phyloP scores from a whole-genome alignment of 306 rosid species.

The Lagenaria siceraria region DNA sequence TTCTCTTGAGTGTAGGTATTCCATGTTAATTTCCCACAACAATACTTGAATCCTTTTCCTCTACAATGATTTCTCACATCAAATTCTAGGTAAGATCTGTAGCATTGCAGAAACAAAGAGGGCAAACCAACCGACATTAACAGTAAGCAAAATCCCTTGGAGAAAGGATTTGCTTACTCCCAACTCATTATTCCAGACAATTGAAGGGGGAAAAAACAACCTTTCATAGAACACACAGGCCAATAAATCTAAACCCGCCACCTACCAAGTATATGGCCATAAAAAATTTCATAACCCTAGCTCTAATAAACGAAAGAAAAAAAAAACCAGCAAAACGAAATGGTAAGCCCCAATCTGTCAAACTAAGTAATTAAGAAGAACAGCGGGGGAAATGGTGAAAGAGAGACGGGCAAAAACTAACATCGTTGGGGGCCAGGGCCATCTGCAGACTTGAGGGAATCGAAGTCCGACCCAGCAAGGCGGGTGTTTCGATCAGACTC shows the following conservation, averaged over 20 bases:
- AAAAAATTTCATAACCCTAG: not conserved
- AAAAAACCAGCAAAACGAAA: not conserved
- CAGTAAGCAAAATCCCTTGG: not conserved
- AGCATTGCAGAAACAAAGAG: not conserved
- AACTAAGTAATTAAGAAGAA: not conserved
- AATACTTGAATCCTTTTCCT: not conserved
- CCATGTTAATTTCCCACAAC: not conserved
- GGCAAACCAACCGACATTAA: not conserved
- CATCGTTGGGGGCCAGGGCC: constrained; percentile 95
- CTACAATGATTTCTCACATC: not conserved
- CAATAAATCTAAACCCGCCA: not conserved
- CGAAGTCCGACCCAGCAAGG: constrained; percentile 67
- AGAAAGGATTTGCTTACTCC: not conserved
- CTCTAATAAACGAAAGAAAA: not conserved
- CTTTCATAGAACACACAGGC: not conserved
- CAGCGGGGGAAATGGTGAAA: not conserved
- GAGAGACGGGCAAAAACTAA: constrained; percentile 12
- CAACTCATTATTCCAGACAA: not conserved
- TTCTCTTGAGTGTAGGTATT: not conserved
- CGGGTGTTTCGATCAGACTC: constrained; percentile 68
- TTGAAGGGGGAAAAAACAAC: not conserved
- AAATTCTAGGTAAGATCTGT: not conserved
- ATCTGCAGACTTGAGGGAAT: constrained; percentile 58
- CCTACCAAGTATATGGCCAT: not conserved
- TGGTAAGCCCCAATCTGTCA: not conserved